Percentiles rank a stretch among this genome's conserved stretches.
Evolutionary conservation across 257 asterid species (phyloP).

Genomic region (Lycium barbarum): DNA sequence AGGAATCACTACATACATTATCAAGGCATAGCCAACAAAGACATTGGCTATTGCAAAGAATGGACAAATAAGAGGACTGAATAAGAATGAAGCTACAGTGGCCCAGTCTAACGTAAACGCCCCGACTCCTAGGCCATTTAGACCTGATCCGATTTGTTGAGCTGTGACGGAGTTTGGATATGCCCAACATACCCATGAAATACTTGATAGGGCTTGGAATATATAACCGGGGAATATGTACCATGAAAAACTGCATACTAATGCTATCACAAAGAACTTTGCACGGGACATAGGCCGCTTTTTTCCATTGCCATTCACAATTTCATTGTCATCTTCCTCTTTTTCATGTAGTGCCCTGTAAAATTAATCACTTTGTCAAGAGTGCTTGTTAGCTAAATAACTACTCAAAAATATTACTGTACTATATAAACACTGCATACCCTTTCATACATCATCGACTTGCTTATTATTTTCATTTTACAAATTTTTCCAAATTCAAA

Average conservation of each 20-base stretch:
- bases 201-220: conserved; percentile 65
- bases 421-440: neutral
- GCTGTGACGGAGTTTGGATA: conserved; percentile 79
- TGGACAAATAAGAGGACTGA: conserved; percentile 75
- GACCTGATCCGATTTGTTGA: conserved; percentile 79
- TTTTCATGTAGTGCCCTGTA: conserved; percentile 72
- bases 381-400: neutral
- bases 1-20: conserved; percentile 66
- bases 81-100: conserved; percentile 67
- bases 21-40: conserved; percentile 56
- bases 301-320: neutral
- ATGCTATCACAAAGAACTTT: conserved; percentile 70
- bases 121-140: conserved; percentile 71
- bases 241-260: conserved; percentile 73
- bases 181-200: conserved; percentile 88
- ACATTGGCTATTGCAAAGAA: conserved; percentile 81
- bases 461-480: neutral
- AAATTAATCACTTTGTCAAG: neutral
- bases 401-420: neutral
- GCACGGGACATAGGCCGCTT: conserved; percentile 51
- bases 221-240: conserved; percentile 67
- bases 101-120: conserved; percentile 80
- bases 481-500: neutral
- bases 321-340: conserved; percentile 42
- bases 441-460: neutral